These are phyloP conservation scores for Lanmaoa pseudosensibilis DNA, from an alignment of 768 basidiomycete genomes.

Conservation along the genomic window DNA sequence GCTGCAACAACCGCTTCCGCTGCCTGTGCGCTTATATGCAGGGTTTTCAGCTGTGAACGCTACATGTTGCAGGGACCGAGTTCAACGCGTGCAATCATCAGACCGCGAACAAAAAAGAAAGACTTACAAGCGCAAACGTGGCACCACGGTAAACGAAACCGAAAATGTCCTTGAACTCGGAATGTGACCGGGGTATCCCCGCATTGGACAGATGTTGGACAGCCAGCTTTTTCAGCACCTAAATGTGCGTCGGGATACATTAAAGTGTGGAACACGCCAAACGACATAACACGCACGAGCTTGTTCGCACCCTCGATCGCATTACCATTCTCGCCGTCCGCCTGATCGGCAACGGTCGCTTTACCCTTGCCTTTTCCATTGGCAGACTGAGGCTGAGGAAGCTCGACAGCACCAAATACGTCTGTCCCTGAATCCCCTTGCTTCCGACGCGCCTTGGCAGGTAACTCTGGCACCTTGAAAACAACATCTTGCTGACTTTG, in stretches of 20 bases:
- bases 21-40: slow-evolving; percentile 22
- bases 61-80: not conserved
- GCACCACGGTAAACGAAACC: slow-evolving; percentile 42
- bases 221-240: slow-evolving; percentile 42
- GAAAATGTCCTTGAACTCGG: slow-evolving; percentile 43
- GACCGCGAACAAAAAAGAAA: not conserved
- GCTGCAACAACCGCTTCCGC: slow-evolving; percentile 37
- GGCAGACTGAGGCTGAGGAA: slow-evolving; percentile 1
- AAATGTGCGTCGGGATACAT: not conserved
- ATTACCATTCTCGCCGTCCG: slow-evolving; percentile 19
- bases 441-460: slow-evolving; percentile 27
- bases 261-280: not conserved
- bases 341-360: slow-evolving; percentile 29
- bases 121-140: slow-evolving; percentile 41
- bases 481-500: not conserved
- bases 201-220: slow-evolving; percentile 32
- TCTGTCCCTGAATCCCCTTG: slow-evolving; percentile 27
- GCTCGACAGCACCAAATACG: slow-evolving; percentile 30
- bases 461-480: slow-evolving; percentile 54
- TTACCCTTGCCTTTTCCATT: slow-evolving; percentile 43
- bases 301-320: slow-evolving; percentile 61
- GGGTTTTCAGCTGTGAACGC: slow-evolving; percentile 33
- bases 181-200: slow-evolving; percentile 37
- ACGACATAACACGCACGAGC: slow-evolving; percentile 42
- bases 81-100: not conserved